Percentiles rank a stretch among this genome's conserved stretches.
Conservation (phyloP, 2,329 filamentous ascomycete species). For the Sporothrix brasiliensis region DNA sequence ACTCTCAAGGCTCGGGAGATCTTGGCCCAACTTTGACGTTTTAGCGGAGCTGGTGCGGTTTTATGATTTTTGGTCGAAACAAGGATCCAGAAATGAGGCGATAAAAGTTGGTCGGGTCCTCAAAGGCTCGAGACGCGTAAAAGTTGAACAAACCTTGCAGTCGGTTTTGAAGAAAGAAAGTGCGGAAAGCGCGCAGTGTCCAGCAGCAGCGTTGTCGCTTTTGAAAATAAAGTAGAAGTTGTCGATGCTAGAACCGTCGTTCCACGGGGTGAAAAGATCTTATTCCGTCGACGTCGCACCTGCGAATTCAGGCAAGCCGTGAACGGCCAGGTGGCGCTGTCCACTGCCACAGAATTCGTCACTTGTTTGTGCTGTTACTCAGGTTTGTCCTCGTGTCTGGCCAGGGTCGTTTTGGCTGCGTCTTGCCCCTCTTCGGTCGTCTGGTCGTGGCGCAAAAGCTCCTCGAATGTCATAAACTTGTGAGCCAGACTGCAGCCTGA, state of each 20-base stretch:
- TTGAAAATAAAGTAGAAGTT: neutral
- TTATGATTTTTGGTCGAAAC: neutral
- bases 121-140: slow-evolving; percentile 4
- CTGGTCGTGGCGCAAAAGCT: neutral
- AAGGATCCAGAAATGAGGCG: slow-evolving; percentile 12
- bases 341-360: neutral
- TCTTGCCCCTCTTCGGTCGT: neutral
- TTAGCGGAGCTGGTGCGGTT: neutral
- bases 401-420: neutral
- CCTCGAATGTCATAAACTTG: slow-evolving; percentile 24
- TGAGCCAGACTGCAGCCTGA: slow-evolving; percentile 24
- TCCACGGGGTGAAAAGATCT: neutral
- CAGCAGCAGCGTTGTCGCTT: neutral
- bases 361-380: slow-evolving; percentile 3
- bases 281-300: neutral
- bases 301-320: neutral
- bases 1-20: neutral
- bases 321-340: slow-evolving; percentile 6
- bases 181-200: slow-evolving; percentile 5
- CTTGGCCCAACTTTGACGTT: neutral
- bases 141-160: neutral
- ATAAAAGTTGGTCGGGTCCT: neutral
- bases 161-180: neutral
- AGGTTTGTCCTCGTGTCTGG: neutral
- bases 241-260: neutral